Evolutionary conservation across 176 grass and related monocot genomes (phyloP).

Genomic region (Neostapfia colusana): DNA sequence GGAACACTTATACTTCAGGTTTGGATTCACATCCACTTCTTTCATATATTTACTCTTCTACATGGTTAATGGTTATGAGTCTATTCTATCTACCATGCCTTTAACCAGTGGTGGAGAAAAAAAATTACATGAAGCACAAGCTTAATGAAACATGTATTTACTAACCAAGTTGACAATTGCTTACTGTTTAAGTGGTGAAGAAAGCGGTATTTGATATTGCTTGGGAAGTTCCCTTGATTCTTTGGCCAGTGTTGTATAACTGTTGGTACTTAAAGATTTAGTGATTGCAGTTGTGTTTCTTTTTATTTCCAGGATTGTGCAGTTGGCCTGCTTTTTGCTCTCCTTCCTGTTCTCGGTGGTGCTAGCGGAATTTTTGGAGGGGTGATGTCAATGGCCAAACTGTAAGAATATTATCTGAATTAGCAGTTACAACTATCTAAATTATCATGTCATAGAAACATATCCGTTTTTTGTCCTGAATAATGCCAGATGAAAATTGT

Average conservation of each 20-base stretch:
- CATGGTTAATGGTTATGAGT: constrained; percentile 12
- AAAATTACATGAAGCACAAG: neutral
- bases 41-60: constrained; percentile 17
- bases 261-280: constrained; percentile 4
- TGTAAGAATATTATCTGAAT: constrained; percentile 56
- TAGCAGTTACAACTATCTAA: constrained; percentile 18
- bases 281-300: neutral
- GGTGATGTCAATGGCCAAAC: constrained; percentile 88
- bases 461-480: constrained; percentile 1
- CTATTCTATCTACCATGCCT: constrained; percentile 8
- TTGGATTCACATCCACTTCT: constrained; percentile 28
- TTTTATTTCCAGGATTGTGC: constrained; percentile 88
- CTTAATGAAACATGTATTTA: neutral
- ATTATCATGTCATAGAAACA: constrained; percentile 9
- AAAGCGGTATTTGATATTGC: neutral
- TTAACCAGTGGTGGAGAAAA: neutral
- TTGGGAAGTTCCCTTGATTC: neutral
- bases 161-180: neutral
- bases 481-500: constrained; percentile 38
- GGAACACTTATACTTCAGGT: constrained; percentile 93
- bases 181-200: constrained; percentile 5
- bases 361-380: constrained; percentile 81
- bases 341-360: constrained; percentile 93
- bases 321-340: constrained; percentile 88
- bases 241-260: neutral